A percentile compares a stretch with the other conserved stretches of the same genome.
phyloP scores from a whole-genome alignment of 352 stramenopile genomes.

The Globisporangium yorkense region DNA sequence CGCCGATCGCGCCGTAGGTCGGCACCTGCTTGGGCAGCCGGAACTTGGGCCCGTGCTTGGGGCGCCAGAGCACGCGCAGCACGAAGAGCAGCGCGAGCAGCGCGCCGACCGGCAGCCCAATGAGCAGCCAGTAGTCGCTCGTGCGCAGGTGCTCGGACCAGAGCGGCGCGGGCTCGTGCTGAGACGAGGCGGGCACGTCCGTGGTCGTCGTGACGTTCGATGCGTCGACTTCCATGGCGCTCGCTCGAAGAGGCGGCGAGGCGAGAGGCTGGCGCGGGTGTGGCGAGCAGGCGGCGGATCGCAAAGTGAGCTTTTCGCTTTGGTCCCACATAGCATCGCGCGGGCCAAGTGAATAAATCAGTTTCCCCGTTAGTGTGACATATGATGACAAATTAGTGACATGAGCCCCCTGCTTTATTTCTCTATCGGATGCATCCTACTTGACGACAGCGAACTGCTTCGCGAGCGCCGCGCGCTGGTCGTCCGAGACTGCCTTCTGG shows the following conservation, averaged over 20 bases:
- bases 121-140: constrained; percentile 58
- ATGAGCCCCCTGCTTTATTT: neutral
- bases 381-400: neutral
- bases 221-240: neutral
- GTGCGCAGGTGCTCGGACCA: constrained; percentile 59
- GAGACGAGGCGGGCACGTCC: constrained; percentile 1
- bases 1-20: constrained; percentile 63
- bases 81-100: constrained; percentile 52
- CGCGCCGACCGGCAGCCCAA: constrained; percentile 55
- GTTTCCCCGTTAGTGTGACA: neutral
- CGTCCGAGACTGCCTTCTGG: constrained; percentile 18
- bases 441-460: constrained; percentile 21
- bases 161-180: constrained; percentile 10
- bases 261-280: too few species aligned
- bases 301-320: neutral
- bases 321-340: neutral
- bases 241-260: neutral
- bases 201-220: neutral
- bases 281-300: neutral
- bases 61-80: constrained; percentile 70
- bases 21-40: constrained; percentile 70
- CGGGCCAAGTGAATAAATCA: neutral
- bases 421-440: neutral
- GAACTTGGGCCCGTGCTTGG: constrained; percentile 70
- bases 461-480: constrained; percentile 28